Percentiles rank a stretch among this genome's conserved stretches.
Conservation (phyloP, 208 protist species). For the Crithidia expoeki region DNA sequence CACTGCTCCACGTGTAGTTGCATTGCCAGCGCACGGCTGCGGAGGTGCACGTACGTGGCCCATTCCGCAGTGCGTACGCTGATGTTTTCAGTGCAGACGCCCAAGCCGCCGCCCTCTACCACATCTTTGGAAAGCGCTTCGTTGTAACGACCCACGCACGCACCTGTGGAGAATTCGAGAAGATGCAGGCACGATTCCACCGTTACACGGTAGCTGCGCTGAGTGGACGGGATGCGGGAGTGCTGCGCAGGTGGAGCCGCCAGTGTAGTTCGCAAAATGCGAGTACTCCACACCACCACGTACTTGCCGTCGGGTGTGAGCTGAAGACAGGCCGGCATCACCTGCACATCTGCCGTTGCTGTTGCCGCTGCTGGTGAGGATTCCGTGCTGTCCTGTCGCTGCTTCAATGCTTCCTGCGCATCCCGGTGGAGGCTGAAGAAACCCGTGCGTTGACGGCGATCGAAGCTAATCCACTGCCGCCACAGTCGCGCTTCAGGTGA, state of each 20-base stretch:
- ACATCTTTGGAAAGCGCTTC: neutral
- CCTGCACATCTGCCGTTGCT: constrained; percentile 16
- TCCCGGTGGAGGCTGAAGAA: constrained; percentile 69
- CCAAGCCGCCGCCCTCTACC: neutral
- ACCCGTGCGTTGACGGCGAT: constrained; percentile 54
- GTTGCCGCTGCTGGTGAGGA: neutral
- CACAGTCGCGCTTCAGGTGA: constrained; percentile 44
- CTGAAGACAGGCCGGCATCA: constrained; percentile 44
- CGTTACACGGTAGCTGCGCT: constrained; percentile 11
- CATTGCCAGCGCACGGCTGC: constrained; percentile 28
- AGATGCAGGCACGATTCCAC: constrained; percentile 44
- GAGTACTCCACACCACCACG: constrained; percentile 52
- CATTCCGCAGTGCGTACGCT: constrained; percentile 3
- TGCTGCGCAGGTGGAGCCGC: neutral
- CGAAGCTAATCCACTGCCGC: constrained; percentile 61
- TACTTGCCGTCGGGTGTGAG: constrained; percentile 49
- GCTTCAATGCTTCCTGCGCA: constrained; percentile 23
- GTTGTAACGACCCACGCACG: constrained; percentile 26
- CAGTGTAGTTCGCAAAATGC: constrained; percentile 13
- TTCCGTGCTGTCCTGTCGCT: neutral
- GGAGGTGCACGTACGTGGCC: constrained; percentile 15
- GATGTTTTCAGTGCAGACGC: constrained; percentile 14
- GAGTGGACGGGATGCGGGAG: constrained; percentile 32
- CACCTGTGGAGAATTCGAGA: constrained; percentile 52
- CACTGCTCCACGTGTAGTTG: constrained; percentile 16